Percentiles rank a stretch among this genome's conserved stretches.
Evolutionary conservation across 768 basidiomycete species (phyloP).

Genomic region (Termitomyces sp.): DNA sequence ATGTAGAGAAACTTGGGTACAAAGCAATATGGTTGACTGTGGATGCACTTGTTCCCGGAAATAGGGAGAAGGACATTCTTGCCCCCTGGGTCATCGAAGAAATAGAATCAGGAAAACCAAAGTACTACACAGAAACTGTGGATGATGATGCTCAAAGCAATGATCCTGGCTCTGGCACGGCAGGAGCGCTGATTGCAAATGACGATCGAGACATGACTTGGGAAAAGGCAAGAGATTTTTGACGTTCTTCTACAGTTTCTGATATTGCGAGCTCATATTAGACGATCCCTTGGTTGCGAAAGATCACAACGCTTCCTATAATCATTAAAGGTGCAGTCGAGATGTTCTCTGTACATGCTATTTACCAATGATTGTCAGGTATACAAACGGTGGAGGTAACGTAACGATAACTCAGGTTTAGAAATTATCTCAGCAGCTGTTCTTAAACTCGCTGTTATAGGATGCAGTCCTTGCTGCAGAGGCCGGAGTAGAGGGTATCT

Average conservation of each 20-base stretch:
- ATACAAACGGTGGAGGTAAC: constrained; percentile 68
- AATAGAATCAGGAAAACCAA: constrained; percentile 36
- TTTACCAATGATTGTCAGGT: constrained; percentile 29
- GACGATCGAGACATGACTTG: constrained; percentile 77
- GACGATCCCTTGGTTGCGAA: constrained; percentile 76
- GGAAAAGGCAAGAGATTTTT: constrained; percentile 42
- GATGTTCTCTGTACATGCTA: background rate
- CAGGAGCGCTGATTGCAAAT: constrained; percentile 58
- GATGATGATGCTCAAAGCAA: constrained; percentile 26
- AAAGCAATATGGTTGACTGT: constrained; percentile 91
- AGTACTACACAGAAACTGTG: constrained; percentile 23
- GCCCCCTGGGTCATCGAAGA: constrained; percentile 56
- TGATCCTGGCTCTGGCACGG: constrained; percentile 51
- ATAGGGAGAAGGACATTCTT: constrained; percentile 71
- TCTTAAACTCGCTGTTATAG: constrained; percentile 29
- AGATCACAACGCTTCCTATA: constrained; percentile 65
- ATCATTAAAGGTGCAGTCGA: constrained; percentile 58
- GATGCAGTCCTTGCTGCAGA: constrained; percentile 85
- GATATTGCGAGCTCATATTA: constrained; percentile 15
- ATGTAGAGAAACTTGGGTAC: constrained; percentile 70
- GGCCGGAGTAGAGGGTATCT: constrained; percentile 81
- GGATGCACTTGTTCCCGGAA: constrained; percentile 80
- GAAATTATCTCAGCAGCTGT: background rate
- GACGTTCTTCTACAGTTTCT: background rate
- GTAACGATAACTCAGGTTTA: constrained; percentile 27